Percentiles rank a stretch among this genome's conserved stretches.
Conservation (phyloP, 257 asterid species). For the Primulina eburnea region DNA sequence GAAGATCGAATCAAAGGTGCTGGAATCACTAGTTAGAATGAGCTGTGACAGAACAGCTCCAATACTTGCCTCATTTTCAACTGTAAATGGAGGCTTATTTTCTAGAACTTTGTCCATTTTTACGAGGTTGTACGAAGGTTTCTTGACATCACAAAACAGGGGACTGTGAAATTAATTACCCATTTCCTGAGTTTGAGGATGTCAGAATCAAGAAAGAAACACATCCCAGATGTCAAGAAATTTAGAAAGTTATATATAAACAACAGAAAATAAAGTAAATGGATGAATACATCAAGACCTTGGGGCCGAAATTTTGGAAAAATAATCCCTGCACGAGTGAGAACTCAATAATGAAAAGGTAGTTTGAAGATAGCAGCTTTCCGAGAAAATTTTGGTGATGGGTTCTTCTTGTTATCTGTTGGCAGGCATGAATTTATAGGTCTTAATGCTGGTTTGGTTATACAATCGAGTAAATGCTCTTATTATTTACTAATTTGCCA, state of each 20-base stretch:
- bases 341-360: neutral
- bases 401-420: slow-evolving; percentile 20
- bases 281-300: slow-evolving; percentile 27
- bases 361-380: slow-evolving; percentile 22
- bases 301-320: neutral
- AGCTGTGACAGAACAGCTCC: slow-evolving; percentile 63
- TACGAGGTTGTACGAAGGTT: neutral
- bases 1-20: slow-evolving; percentile 76
- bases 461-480: no score
- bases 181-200: slow-evolving; percentile 20
- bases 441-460: neutral
- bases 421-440: slow-evolving; percentile 14
- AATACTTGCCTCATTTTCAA: slow-evolving; percentile 33
- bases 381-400: slow-evolving; percentile 1
- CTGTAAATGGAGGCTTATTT: slow-evolving; percentile 19
- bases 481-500: no score
- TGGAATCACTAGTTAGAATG: slow-evolving; percentile 59
- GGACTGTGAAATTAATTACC: slow-evolving; percentile 25
- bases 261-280: slow-evolving; percentile 12
- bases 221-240: neutral
- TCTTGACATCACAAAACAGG: slow-evolving; percentile 9
- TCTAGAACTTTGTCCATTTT: slow-evolving; percentile 42
- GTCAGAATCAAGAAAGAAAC: neutral
- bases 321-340: slow-evolving; percentile 1
- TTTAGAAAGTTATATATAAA: neutral